Base-by-base conservation (phyloP, 2,329 filamentous ascomycete species). In the Pyricularia sp. region DNA sequence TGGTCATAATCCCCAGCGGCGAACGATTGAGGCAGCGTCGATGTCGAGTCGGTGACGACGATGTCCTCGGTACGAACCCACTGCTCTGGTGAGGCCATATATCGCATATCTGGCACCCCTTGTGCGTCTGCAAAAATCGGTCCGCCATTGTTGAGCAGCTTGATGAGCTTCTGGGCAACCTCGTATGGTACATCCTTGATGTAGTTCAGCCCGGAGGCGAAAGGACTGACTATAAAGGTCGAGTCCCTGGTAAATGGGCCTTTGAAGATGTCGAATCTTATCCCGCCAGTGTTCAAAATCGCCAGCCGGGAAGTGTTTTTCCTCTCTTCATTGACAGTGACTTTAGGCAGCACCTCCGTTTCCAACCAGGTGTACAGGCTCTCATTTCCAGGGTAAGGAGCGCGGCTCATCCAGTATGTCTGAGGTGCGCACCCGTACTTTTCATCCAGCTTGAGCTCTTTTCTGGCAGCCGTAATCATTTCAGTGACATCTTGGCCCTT, bases 221-320 rank as follows among this genome's bases (percentile, higher is more conserved):
- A 99, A 0, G 94, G 94, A 9, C 90, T 96, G 31, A 97, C 82
- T 53, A 93, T 88, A 72, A 86, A 97, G 0, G 89, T 91, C 4
- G 88, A 88, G 73, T 99, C 94, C 53, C 86, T 85, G 0, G 94
- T 97, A 72, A 97, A 97, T 0, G 88, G 80, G 0, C 94, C 94
- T 74, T 93, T 86, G 81, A 97, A 96, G 67, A 99, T 90, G 74
- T 99, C 94, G 75, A 97, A 99, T 60, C 94, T 89, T 69, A 99
- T 86, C 3, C 90, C 90, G 30, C 94, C 94, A 0, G 91, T 96
- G 75, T 99, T 99, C 65, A 90, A 81, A 63, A 97, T 84, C 33
- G 88, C 86, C 12, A 97, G 77, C 7, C 85, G 83, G 10, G 91
- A 82, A 55, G 83, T 80, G 65, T 86, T 81, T 28, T 81, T 78